phyloP scores from a whole-genome alignment of 441 rosid genomes.

The Monsonia emarginata region DNA sequence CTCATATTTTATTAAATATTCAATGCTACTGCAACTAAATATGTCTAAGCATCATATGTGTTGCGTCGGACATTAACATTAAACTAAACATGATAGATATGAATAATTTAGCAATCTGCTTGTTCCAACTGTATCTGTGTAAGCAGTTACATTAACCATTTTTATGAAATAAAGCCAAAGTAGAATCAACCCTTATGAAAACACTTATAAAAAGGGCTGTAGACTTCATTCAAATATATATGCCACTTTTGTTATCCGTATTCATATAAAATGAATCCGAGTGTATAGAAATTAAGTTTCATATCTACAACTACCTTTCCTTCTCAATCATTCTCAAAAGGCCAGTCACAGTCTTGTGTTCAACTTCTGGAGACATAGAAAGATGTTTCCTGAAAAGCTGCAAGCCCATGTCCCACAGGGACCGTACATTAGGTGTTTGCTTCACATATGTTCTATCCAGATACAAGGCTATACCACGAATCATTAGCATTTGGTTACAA shows the following conservation, averaged over 20 bases:
- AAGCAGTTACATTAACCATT: not conserved
- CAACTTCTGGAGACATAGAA: conserved; percentile 72
- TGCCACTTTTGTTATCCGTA: not conserved
- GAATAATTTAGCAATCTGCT: not conserved
- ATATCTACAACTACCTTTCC: conserved; percentile 54
- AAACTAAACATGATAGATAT: not conserved
- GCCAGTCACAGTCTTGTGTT: conserved; percentile 93
- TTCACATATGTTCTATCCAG: conserved; percentile 87
- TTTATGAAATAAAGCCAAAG: not conserved
- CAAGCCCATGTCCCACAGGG: conserved; percentile 97
- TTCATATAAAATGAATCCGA: not conserved
- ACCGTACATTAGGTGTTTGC: conserved; percentile 71
- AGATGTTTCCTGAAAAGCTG: conserved; percentile 86
- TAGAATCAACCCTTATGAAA: no score
- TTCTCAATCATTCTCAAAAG: conserved; percentile 87
- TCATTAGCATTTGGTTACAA: conserved; percentile 91
- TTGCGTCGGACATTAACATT: not conserved
- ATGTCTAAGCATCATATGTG: not conserved
- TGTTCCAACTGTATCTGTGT: not conserved
- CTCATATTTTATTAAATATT: not conserved
- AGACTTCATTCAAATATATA: no score
- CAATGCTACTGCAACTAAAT: not conserved
- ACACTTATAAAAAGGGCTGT: no score
- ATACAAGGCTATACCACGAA: conserved; percentile 86
- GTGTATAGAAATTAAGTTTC: not conserved